Conservation (phyloP, 2,329 filamentous ascomycete genomes). For the Metarhizium rileyi region DNA sequence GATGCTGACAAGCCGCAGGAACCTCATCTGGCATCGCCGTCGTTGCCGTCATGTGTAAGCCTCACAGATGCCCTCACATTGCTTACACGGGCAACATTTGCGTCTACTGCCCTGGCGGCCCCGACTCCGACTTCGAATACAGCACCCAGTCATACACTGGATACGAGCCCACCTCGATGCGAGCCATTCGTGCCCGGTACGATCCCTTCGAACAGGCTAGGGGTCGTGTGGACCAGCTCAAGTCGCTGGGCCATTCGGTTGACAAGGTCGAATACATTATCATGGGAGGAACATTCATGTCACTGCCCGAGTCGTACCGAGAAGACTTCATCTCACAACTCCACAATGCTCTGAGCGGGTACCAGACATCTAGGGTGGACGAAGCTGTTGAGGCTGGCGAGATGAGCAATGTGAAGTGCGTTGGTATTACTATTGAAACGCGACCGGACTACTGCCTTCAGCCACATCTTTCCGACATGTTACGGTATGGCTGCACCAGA, state of each 20-base stretch:
- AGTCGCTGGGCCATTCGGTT: slow-evolving; percentile 88
- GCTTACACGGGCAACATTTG: slow-evolving; percentile 98
- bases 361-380: slow-evolving; percentile 87
- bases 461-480: slow-evolving; percentile 90
- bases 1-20: slow-evolving; percentile 35
- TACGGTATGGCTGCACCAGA: slow-evolving; percentile 93
- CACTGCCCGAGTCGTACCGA: slow-evolving; percentile 75
- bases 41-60: slow-evolving; percentile 99
- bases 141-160: slow-evolving; percentile 98
- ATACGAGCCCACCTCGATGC: slow-evolving; percentile 97
- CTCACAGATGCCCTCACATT: slow-evolving; percentile 93
- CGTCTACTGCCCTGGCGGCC: slow-evolving; percentile 95
- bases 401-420: slow-evolving; percentile 62
- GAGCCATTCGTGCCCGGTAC: slow-evolving; percentile 91
- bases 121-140: slow-evolving; percentile 98
- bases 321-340: slow-evolving; percentile 92
- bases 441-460: slow-evolving; percentile 93
- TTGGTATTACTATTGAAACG: slow-evolving; percentile 97
- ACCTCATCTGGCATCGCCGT: slow-evolving; percentile 96
- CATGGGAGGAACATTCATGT: slow-evolving; percentile 99
- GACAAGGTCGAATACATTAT: slow-evolving; percentile 99
- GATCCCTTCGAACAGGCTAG: slow-evolving; percentile 97
- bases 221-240: slow-evolving; percentile 92
- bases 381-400: slow-evolving; percentile 1
- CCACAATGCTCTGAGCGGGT: slow-evolving; percentile 93